phyloP scores from a whole-genome alignment of 768 basidiomycete genomes.

The Amanita thiersii region DNA sequence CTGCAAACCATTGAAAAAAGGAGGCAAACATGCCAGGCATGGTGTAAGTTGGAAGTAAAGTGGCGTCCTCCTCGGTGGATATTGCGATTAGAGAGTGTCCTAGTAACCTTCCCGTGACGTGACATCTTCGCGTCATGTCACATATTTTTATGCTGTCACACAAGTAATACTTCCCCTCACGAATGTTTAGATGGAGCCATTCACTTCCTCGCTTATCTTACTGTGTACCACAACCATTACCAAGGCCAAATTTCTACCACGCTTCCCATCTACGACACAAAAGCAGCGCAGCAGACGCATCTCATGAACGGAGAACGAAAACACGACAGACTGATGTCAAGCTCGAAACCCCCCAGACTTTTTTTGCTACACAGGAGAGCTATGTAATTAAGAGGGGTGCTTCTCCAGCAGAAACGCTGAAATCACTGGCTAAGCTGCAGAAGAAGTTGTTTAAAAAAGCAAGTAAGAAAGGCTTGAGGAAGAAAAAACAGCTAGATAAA shows the following conservation, averaged over 20 bases:
- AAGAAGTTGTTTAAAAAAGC: neutral
- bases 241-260: neutral
- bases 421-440: neutral
- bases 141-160: neutral
- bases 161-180: neutral
- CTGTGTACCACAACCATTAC: neutral
- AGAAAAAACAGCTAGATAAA: neutral
- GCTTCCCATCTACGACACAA: neutral
- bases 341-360: neutral
- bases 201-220: neutral
- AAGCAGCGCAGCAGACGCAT: neutral
- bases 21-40: conserved; percentile 36
- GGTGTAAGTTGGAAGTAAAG: neutral
- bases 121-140: too few relatives aligned
- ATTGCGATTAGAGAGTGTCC: neutral
- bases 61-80: too few relatives aligned
- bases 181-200: conserved; percentile 6
- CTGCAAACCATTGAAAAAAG: conserved; percentile 37
- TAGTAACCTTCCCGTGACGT: too few relatives aligned
- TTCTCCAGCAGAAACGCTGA: neutral
- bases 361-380: neutral
- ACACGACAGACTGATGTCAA: neutral
- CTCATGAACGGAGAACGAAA: neutral
- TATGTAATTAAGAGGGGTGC: neutral
- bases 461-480: neutral